Base-by-base conservation (phyloP, 2,329 filamentous ascomycete genomes). In the Colletotrichum falcatum region DNA sequence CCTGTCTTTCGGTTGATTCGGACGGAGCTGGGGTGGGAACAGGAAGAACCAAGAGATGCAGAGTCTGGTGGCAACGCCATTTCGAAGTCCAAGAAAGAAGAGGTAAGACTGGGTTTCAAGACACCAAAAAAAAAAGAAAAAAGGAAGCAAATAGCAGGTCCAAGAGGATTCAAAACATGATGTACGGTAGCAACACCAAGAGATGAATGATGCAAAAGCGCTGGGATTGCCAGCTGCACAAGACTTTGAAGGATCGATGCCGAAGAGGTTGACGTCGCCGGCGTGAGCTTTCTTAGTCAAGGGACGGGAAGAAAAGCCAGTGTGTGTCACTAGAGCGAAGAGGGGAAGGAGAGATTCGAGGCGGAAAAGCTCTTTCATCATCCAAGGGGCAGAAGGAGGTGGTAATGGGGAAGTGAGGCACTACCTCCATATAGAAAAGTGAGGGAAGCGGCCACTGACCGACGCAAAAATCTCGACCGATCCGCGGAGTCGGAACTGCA, bases 101-200 rank as follows among this genome's bases (percentile, higher is more conserved):
- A 72, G 69, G 75, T 77, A 79, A 79, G 75, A 78, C 77, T 76
- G 66, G 77, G 78, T 79, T 80, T 81, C 83, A 84, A 85, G 81
- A 82, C 78, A 79, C 79, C 80, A 80, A 83, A 81, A 81, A 79
- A 74, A 74, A 49, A 64, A 71, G 80, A 83, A 81, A 81, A 79
- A 74, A 74, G 55, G 67, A 71, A 71, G 68, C 76, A 78, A 76
- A 77, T 76, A 78, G 69, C 71, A 69, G 70, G 72, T 67, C 63
- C 66, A 60, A 44, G 65, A 74, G 65, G 73, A 75, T 76, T 80
- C 81, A 81, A 81, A 80, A 77, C 82, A 84, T 84, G 76, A 79
- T 82, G 76, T 73, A 78, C 74, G 53, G 61, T 68, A 73, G 70
- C 68, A 74, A 71, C 71, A 66, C 56, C 71, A 66, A 63, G 61